Base-by-base conservation (phyloP, 495 filamentous ascomycete genomes). In the Penicillium crystallinum region DNA sequence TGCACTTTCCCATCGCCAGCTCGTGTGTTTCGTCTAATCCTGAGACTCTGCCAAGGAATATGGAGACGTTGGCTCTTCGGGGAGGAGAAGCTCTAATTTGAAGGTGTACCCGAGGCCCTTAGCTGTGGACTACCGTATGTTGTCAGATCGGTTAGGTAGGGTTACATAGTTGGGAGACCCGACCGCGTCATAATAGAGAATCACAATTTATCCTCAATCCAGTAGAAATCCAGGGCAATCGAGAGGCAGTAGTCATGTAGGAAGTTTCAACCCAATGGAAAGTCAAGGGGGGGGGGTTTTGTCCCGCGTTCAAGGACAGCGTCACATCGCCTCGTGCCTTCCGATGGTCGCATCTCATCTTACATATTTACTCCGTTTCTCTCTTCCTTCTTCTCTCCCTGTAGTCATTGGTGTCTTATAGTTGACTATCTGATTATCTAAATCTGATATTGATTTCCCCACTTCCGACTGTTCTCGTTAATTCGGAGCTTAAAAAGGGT, bases 291-390 rank as follows among this genome's bases (percentile, higher is more conserved):
- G 51, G 59, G 46, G 55, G 42, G 35, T 55, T 27, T 36, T 42
- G 47, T 56, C 57, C 45, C 52, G 52, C 54, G 43, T 34, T 36
- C 47, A 49, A 62, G 49, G 61, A 54, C 63, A 68, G 63, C 60
- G 65, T 70, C 62, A 52, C 59, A 68, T 70, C 57, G 63, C 52
- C 60, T 67, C 52, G 59, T 68, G 60, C 48, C 57, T 55, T 56
- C 58, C 59, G 60, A 65, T 64, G 67, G 67, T 70, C 67, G 63
- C 64, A 69, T 68, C 61, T 64, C 34, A 37, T 48, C 33, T 37
- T 29, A 38, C 22, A 34, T 21, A 31, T 46, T 37, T 17, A 46
- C 19, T 46, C 27, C 18, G 5, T 47, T 22, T 15, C 21, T 45
- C 15, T 21, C 8, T 12, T 12, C 10, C 18, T 47, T 2, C 15